These are phyloP conservation scores for Cruciata laevipes DNA, from an alignment of 257 asterid genomes.

Conservation along the genomic window DNA sequence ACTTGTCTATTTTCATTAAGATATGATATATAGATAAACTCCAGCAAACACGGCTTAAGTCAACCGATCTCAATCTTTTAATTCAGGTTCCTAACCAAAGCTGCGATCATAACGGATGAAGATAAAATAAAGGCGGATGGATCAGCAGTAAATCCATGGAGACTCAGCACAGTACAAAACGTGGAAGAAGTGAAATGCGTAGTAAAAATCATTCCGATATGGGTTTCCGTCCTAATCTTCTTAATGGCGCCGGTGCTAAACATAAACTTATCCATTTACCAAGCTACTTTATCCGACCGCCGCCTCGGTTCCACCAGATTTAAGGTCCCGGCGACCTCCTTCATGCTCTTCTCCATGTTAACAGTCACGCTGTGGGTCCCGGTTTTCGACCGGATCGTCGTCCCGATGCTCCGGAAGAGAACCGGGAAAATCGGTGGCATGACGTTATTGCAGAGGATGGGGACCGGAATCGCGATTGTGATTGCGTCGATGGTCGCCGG, in stretches of 20 bases:
- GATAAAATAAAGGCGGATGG: slow-evolving; percentile 24
- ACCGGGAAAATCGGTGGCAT: slow-evolving; percentile 25
- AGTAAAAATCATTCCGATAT: slow-evolving; percentile 23
- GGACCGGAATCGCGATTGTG: slow-evolving; percentile 18
- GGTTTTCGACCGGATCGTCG: slow-evolving; percentile 20
- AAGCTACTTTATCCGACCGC: slow-evolving; percentile 23
- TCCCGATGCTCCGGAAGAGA: slow-evolving; percentile 19
- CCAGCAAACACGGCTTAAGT: no score
- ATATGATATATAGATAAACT: no score
- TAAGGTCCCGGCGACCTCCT: slow-evolving; percentile 29
- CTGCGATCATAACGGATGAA: slow-evolving; percentile 20
- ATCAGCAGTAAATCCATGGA: slow-evolving; percentile 25
- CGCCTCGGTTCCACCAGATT: slow-evolving; percentile 8
- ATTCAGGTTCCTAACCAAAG: slow-evolving; percentile 29
- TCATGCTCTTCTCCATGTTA: slow-evolving; percentile 21
- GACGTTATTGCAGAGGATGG: slow-evolving; percentile 27
- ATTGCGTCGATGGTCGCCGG: slow-evolving; percentile 17
- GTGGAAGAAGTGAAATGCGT: slow-evolving; percentile 34
- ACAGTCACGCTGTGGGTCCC: slow-evolving; percentile 25
- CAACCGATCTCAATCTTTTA: neutral
- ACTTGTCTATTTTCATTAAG: no score
- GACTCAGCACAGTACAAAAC: slow-evolving; percentile 26
- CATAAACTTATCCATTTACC: slow-evolving; percentile 14
- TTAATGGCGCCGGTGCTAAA: slow-evolving; percentile 3
- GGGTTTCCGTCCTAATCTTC: slow-evolving; percentile 20